Base-by-base conservation (phyloP, 2,329 filamentous ascomycete species). In the Clonostachys chloroleuca region DNA sequence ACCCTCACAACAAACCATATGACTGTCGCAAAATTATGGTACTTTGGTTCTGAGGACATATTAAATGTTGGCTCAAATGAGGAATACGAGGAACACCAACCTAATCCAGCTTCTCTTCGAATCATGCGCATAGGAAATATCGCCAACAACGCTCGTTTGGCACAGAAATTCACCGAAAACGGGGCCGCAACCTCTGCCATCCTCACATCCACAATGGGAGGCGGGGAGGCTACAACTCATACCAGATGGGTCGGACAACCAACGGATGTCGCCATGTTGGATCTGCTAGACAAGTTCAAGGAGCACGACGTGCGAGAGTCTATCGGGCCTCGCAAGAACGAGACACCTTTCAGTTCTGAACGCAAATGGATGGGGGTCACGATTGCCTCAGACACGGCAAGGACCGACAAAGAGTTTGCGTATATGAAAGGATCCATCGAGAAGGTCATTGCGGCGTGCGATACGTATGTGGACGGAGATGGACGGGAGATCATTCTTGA, bases 361-460 rank as follows among this genome's bases (percentile, higher is more conserved):
- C 82, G 92, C 48, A 99, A 99, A 67, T 99, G 92, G 92, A 99
- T 99, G 95, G 95, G 95, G 34, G 92, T 96, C 30, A 87, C 91
- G 3, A 88, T 96, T 55, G 83, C 83, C 40, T 72, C 75, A 18
- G 76, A 81, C 43, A 30, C 24, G 24, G 69, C 73, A 33, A 75
- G 73, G 49, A 71, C 73, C 46, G 84, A 87, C 36, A 83, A 84
- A 51, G 89, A 95, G 58, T 84, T 90, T 54, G 92, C 90, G 1
- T 99, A 97, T 64, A 89, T 97, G 72, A 99, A 99, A 64, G 95
- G 94, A 34, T 89, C 94, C 34, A 77, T 97, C 39, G 94, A 99
- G 66, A 87, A 86, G 63, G 80, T 99, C 18, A 71, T 99, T 6
- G 83, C 83, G 47, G 83, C 89, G 44, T 99, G 92, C 60, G 92